Base-by-base conservation (phyloP, 768 basidiomycete genomes). In the Russula dissimulans region DNA sequence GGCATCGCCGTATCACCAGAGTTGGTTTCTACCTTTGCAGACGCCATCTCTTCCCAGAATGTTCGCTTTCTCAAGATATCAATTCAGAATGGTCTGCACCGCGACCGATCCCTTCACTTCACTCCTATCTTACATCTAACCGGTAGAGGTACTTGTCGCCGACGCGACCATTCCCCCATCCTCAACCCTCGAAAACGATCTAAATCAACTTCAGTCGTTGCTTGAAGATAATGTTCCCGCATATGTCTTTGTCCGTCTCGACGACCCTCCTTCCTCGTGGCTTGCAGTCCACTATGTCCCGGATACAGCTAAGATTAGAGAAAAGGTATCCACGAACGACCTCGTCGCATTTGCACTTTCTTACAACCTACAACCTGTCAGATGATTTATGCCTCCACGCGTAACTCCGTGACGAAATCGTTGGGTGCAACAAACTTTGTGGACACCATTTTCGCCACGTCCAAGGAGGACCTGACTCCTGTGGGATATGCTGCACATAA, bases 311-410 rank as follows among this genome's bases (percentile, higher is more conserved):
- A 85, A 80, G 73, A 81, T 94, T 61, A 79, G 89, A 68, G 82
- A 89, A 72, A 95, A 94, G 83, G 90, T 85, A 49, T 53, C 47
- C 38, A 4, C 14, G 29, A 36, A 10, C 26, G 46, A 36, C 10
- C n/a, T 32, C 29, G 26, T 49, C 39, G 22, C 48, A 47, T 14
- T 45, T 31, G 44, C 17, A 41, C 39, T 29, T 49, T 34, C 49
- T 39, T 9, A 44, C 39, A 41, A 29, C 39, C 11, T 9, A 44
- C 39, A 41, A 29, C 39, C 14, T 38, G 8, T 15, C 58, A 93
- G 90, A 95, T 93, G 91, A 76, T 95, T 38, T 94, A 93, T 71
- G 90, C 92, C 22, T 86, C 91, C 3, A 85, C 86, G 1, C 83
- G 90, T 46, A 76, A 77, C 26, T 78, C 84, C 17, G 77, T 94